Evolutionary conservation across 2,329 filamentous ascomycete species (phyloP).

Genomic region (Chaetothyriales sp.): DNA sequence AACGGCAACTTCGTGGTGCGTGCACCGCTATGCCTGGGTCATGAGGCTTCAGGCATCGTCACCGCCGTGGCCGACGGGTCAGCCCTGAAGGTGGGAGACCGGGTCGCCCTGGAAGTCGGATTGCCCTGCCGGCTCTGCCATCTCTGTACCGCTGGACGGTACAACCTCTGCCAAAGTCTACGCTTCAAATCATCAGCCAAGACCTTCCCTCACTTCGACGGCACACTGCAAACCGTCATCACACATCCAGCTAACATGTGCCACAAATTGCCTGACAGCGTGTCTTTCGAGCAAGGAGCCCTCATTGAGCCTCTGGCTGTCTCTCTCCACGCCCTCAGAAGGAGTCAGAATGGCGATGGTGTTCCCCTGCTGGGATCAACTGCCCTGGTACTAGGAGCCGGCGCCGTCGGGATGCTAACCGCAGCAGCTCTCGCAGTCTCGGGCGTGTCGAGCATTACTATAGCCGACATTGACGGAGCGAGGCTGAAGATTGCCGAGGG

Average conservation of each 20-base stretch:
- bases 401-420: constrained; percentile 44
- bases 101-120: constrained; percentile 84
- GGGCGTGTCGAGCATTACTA: constrained; percentile 39
- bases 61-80: constrained; percentile 40
- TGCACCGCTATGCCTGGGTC: constrained; percentile 66
- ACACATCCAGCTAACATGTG: constrained; percentile 48
- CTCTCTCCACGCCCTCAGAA: constrained; percentile 42
- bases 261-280: constrained; percentile 39
- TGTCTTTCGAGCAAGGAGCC: constrained; percentile 42
- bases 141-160: constrained; percentile 40
- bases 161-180: constrained; percentile 48
- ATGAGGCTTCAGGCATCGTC: constrained; percentile 66
- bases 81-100: constrained; percentile 48
- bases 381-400: constrained; percentile 45
- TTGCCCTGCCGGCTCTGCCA: constrained; percentile 57
- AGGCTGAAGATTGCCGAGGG: constrained; percentile 40
- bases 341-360: constrained; percentile 30
- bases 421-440: constrained; percentile 42
- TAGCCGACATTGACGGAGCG: constrained; percentile 46
- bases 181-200: constrained; percentile 45
- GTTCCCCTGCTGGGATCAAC: constrained; percentile 26
- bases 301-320: constrained; percentile 47
- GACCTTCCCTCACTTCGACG: constrained; percentile 46
- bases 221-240: constrained; percentile 47
- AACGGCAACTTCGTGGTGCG: constrained; percentile 76